phyloP scores from a whole-genome alignment of 2,329 filamentous ascomycete species.

The Pseudogymnoascus sp. region DNA sequence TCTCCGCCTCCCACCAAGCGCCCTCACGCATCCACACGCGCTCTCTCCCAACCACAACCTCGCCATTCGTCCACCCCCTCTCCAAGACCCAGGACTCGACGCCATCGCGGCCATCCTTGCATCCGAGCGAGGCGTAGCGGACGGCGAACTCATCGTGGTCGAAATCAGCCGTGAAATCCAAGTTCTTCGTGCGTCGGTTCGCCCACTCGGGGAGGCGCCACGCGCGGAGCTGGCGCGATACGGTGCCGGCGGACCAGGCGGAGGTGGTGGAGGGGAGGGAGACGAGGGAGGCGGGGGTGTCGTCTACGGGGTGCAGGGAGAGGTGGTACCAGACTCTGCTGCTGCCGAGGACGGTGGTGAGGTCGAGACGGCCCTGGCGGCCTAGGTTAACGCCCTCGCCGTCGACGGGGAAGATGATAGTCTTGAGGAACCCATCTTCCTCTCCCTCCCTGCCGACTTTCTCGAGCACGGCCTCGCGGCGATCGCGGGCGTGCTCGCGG shows the following conservation, averaged over 20 bases:
- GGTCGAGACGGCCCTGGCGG: slow-evolving; percentile 67
- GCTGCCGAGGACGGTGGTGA: slow-evolving; percentile 64
- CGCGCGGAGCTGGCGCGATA: slow-evolving; percentile 84
- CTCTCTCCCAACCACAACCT: slow-evolving; percentile 83
- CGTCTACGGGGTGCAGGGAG: slow-evolving; percentile 83
- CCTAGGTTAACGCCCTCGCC: slow-evolving; percentile 76
- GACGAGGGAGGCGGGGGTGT: slow-evolving; percentile 66
- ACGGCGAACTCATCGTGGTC: slow-evolving; percentile 85
- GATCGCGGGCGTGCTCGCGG: slow-evolving; percentile 69
- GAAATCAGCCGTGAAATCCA: slow-evolving; percentile 96
- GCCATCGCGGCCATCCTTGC: slow-evolving; percentile 80
- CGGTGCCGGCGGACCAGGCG: slow-evolving; percentile 84
- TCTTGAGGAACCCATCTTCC: slow-evolving; percentile 71
- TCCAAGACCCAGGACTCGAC: slow-evolving; percentile 92
- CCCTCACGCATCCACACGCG: slow-evolving; percentile 91
- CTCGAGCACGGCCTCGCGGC: slow-evolving; percentile 73
- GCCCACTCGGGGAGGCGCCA: slow-evolving; percentile 97
- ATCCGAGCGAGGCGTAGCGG: slow-evolving; percentile 75
- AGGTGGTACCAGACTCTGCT: slow-evolving; percentile 95
- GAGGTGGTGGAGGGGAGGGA: slow-evolving; percentile 63
- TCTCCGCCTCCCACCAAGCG: slow-evolving; percentile 97
- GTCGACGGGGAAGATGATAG: slow-evolving; percentile 68
- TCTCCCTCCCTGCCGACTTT: slow-evolving; percentile 78
- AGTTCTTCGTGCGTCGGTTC: slow-evolving; percentile 78
- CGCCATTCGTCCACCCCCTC: slow-evolving; percentile 95